Conservation (phyloP, 768 basidiomycete species). For the Leucosporidium yakuticum region DNA sequence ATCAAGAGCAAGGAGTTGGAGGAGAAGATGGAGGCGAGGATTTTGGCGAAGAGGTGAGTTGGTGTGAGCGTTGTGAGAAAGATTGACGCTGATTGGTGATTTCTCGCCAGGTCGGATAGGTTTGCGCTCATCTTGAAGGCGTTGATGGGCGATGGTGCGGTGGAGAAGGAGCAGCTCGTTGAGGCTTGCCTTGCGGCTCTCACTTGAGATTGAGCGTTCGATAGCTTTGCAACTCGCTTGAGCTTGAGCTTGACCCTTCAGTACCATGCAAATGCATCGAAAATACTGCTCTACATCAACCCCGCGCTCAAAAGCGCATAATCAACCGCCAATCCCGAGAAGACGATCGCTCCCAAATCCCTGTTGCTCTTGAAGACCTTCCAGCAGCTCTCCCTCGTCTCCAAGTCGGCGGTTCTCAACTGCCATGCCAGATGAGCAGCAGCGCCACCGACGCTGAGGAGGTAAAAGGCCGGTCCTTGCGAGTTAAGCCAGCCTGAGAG, state of each 20-base stretch:
- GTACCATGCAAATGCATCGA: too few species aligned
- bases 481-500: slow-evolving; percentile 74
- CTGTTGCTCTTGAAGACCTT: slow-evolving; percentile 56
- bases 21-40: slow-evolving; percentile 1
- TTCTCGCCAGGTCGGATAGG: too few species aligned
- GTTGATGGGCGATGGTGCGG: too few species aligned
- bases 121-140: too few species aligned
- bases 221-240: too few species aligned
- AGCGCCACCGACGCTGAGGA: slow-evolving; percentile 64
- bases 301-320: slow-evolving; percentile 18
- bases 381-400: slow-evolving; percentile 76
- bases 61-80: not conserved
- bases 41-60: not conserved
- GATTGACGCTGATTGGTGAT: not conserved
- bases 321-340: slow-evolving; percentile 28
- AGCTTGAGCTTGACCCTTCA: too few species aligned
- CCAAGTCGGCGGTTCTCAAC: slow-evolving; percentile 66
- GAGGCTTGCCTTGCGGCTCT: too few species aligned
- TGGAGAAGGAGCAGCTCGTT: too few species aligned
- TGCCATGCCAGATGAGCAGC: slow-evolving; percentile 71
- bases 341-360: slow-evolving; percentile 34
- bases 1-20: slow-evolving; percentile 16
- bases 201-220: too few species aligned
- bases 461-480: slow-evolving; percentile 70
- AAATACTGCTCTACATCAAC: too few species aligned